Evolutionary conservation across 2,329 filamentous ascomycete species (phyloP).

Genomic region (Decorospora gaudefroyi): DNA sequence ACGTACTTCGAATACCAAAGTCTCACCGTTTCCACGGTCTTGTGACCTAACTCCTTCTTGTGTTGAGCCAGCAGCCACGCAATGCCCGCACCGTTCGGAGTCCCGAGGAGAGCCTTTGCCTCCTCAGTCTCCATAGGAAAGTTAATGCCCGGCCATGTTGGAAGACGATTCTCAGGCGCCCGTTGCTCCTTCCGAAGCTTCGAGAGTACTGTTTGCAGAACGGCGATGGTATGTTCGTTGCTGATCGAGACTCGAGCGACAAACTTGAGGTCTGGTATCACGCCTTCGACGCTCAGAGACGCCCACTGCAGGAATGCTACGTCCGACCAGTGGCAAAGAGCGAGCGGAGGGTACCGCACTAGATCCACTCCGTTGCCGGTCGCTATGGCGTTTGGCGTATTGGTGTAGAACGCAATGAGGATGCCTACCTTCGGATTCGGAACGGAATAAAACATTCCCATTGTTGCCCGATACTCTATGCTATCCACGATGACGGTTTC

Average conservation of each 20-base stretch:
- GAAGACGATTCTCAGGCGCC: neutral
- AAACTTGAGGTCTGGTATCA: neutral
- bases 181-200: neutral
- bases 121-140: slow-evolving; percentile 11
- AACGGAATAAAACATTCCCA: neutral
- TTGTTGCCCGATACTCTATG: neutral
- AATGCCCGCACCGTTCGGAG: slow-evolving; percentile 16
- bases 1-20: slow-evolving; percentile 5
- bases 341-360: neutral
- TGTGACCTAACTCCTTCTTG: slow-evolving; percentile 10
- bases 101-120: slow-evolving; percentile 9
- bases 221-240: neutral
- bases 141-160: slow-evolving; percentile 12
- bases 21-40: slow-evolving; percentile 10
- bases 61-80: slow-evolving; percentile 11
- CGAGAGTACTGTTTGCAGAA: neutral
- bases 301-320: slow-evolving; percentile 10
- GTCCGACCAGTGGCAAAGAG: slow-evolving; percentile 9
- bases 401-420: neutral
- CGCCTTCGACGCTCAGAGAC: neutral
- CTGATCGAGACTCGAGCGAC: neutral
- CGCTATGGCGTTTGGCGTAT: neutral
- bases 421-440: neutral
- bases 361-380: neutral
- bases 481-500: neutral